Evolutionary conservation across 306 rosid genomes (phyloP).

Genomic region (Acacia crassicarpa): DNA sequence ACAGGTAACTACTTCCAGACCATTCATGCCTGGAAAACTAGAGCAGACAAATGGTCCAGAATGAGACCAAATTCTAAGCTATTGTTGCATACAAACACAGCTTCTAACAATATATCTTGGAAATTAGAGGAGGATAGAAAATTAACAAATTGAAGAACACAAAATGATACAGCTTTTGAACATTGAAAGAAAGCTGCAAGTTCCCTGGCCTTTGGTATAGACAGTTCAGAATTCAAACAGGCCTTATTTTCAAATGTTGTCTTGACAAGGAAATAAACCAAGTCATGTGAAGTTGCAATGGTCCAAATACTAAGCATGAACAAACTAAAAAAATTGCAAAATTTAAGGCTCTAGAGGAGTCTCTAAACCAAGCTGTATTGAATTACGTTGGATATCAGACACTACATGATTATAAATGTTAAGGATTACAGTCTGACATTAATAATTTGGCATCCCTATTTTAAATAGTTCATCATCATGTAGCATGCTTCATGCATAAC

Average conservation of each 20-base stretch:
- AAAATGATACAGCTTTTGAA: neutral
- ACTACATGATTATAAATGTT: neutral
- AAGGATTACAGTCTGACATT: neutral
- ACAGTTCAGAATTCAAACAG: neutral
- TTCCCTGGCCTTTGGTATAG: neutral
- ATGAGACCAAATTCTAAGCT: conserved; percentile 8
- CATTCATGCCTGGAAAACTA: conserved; percentile 16
- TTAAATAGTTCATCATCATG: neutral
- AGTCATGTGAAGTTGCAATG: neutral
- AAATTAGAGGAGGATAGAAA: neutral
- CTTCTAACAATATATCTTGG: neutral
- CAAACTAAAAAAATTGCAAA: neutral
- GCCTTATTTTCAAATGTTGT: conserved; percentile 16
- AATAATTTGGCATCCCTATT: neutral
- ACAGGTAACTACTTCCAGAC: conserved; percentile 14
- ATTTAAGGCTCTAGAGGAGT: neutral
- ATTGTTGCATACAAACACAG: conserved; percentile 10
- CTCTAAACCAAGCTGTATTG: neutral
- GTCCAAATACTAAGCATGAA: neutral
- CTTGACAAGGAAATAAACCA: neutral
- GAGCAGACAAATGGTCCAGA: conserved; percentile 8
- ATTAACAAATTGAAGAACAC: neutral
- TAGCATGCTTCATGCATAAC: neutral
- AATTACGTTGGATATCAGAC: neutral
- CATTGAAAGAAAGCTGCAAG: neutral